Evolutionary conservation across 2,329 filamentous ascomycete genomes (phyloP).

Genomic region (Aquanectria penicillioides): DNA sequence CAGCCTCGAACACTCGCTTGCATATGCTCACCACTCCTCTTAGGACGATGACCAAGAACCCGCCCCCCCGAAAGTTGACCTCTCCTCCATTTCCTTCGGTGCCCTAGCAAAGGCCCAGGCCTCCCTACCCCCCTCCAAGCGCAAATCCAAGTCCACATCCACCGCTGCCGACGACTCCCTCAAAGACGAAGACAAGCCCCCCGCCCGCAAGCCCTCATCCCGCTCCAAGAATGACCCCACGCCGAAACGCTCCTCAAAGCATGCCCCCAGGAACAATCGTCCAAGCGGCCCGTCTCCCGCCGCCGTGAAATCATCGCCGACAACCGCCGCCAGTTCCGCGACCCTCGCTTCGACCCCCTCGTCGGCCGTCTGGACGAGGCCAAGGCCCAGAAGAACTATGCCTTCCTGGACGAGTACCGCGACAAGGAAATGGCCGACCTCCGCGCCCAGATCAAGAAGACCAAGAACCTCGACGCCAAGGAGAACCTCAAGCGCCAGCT

Average conservation of each 20-base stretch:
- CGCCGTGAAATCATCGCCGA: conserved; percentile 76
- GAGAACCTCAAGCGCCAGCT: conserved; percentile 78
- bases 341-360: conserved; percentile 87
- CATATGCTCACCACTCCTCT: conserved; percentile 13
- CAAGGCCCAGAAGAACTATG: conserved; percentile 77
- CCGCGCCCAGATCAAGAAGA: conserved; percentile 70
- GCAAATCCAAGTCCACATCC: conserved; percentile 38
- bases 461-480: conserved; percentile 72
- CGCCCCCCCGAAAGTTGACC: conserved; percentile 52
- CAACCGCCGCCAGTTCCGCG: conserved; percentile 71
- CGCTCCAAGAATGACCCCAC: conserved; percentile 44
- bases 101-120: conserved; percentile 89
- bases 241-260: conserved; percentile 73
- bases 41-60: conserved; percentile 41
- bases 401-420: conserved; percentile 88
- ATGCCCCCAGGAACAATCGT: conserved; percentile 88
- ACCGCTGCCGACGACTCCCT: conserved; percentile 33
- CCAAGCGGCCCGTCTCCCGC: conserved; percentile 84
- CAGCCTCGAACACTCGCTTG: too few relatives aligned
- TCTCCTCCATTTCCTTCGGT: conserved; percentile 81
- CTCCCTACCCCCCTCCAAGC: conserved; percentile 58
- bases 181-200: conserved; percentile 41
- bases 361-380: conserved; percentile 62
- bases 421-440: conserved; percentile 84
- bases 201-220: conserved; percentile 46